Base-by-base conservation (phyloP, 441 rosid species). In the Syzygium malaccense region DNA sequence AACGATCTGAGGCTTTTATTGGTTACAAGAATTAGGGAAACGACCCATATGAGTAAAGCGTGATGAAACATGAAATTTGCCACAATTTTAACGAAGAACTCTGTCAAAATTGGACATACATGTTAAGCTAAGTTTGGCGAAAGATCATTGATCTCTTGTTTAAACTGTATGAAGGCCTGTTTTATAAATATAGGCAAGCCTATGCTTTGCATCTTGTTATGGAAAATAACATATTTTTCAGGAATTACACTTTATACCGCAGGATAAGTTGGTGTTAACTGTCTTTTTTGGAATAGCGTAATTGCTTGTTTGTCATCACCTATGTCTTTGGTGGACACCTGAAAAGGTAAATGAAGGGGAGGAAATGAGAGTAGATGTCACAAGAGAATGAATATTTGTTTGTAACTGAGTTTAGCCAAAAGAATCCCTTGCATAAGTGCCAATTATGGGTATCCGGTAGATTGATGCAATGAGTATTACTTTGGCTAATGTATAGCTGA, bases 1-100 rank as follows among this genome's bases (percentile, higher is more conserved):
- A 64, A 7, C 32, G 75, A 64, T 64, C 51, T 75, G 51, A 75
- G 83, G 83, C 51, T 75, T 75, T 75, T 23, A 23, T 37, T 20
- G 51, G 51, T 75, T 20, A 0, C 51, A 75, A 23, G 51, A 75
- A 75, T 11, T 23, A 23, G 51, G 3, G 49, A 75, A 41, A 75
- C 0, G n/a, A 0, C 51, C 51, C 0, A 41, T 75, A 41, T 75
- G 83, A 41, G 17, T 12, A 23, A 37, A 75, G 83, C 0, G 10
- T 0, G 83, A 75, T 41, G 83, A 75, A 41, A 0, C 83, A 0
- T 75, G 83, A 12, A 75, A 75, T 75, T 75, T 75, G 51, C n/a
- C 83, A 10, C 28, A 37, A 0, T 71, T 71, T 20, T 37, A 71
- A 71, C 11, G 80, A 20, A 71, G 80, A 71, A 11, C 28, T 71